Base-by-base conservation (phyloP, 1,139 yeast genomes). In the Debaryomycetaceae sp. region DNA sequence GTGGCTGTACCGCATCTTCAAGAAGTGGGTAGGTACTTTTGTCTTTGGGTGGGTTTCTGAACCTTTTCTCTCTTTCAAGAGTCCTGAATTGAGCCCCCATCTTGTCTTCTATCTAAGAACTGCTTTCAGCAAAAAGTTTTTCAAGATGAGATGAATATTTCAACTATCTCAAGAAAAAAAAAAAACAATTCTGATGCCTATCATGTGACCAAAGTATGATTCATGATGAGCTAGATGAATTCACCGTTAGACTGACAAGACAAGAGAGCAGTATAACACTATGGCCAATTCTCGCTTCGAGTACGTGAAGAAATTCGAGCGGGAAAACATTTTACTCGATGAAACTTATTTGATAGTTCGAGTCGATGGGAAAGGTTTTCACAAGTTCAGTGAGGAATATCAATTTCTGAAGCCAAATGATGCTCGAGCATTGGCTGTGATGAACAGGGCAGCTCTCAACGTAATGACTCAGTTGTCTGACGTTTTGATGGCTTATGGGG, bases 301-400 rank as follows among this genome's bases (percentile, higher is more conserved):
- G 62, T 93, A 93, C 62, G 98, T 91, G 40, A 84, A 82, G 55
- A 68, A 71, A 47, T 93, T 89, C 63, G 99, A 93, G 62, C 70
- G 80, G 36, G 93, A 87, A 49, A 82, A 82, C 57, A 68, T 70
- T 35, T 72, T 95, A 5, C 74, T 93, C 0, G 96, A 93, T 0
- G 85, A 89, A 44, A 82, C 95, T 0, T 86, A 83, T 65, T 82
- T 93, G 9, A 85, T 93, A 23, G 78, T 95, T 11, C 73, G 99
- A 41, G 82, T 93, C 0, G 99, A 93, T 59, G 99, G 99, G 1
- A 80, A 95, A 54, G 96, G 96, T 24, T 93, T 93, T 63, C 99
- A 93, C 65, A 83, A 81, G 59, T 86, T 93, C 55, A 83, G 96
- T 6, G 76, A 77, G 36, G 68, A 68, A 48, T 95, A 93, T 61